Evolutionary conservation across 2,329 filamentous ascomycete genomes (phyloP), one percentile per base, ranked within the genome.

Genomic region (Claviceps fusiformis): DNA sequence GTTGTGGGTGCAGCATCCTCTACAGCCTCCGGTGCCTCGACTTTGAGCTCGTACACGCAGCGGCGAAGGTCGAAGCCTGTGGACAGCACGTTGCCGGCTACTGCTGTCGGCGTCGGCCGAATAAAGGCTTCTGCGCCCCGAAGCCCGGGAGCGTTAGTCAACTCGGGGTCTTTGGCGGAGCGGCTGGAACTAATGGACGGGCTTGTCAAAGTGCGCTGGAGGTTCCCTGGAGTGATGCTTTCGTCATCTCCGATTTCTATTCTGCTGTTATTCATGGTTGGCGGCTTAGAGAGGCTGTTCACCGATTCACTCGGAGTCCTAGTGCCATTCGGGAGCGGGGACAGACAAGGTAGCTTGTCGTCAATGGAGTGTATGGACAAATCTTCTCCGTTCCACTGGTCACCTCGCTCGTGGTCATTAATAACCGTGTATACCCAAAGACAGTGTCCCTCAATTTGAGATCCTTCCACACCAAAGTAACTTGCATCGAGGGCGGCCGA

Each of bases 311-410:
- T 72, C 3, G 65, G 55, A 3, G 68, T 65, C 0, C 24, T 24
- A 3, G 71, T 64, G 4, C 63, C 71, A 56, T 65, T 74, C 0
- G 77, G 78, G 3, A 80, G 58, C 6, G 76, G 66, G 2, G 79
- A 80, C 44, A 75, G 64, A 2, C 79, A 76, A 44, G 85, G 67
- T 17, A 75, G 71, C 54, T 82, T 84, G 68, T 98, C 95, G 65
- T 98, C 91, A 5, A 81, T 62, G 0, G 89, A 96, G 66, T 83
- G 86, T 54, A 98, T 93, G 5, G 91, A 96, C 39, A 98, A 72
- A 67, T 98, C 93, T 69, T 98, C 93, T 50, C 93, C 93, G 62
- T 98, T 98, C 93, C 93, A 98, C 60, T 89, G 83, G 64, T 98
- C 93, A 54, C 93, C 93, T 71, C 88, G 85, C 64, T 85, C 76